A percentile compares a stretch with the other conserved stretches of the same genome.
Conservation (phyloP, 2,329 filamentous ascomycete species). For the Claviceps quebecensis region DNA sequence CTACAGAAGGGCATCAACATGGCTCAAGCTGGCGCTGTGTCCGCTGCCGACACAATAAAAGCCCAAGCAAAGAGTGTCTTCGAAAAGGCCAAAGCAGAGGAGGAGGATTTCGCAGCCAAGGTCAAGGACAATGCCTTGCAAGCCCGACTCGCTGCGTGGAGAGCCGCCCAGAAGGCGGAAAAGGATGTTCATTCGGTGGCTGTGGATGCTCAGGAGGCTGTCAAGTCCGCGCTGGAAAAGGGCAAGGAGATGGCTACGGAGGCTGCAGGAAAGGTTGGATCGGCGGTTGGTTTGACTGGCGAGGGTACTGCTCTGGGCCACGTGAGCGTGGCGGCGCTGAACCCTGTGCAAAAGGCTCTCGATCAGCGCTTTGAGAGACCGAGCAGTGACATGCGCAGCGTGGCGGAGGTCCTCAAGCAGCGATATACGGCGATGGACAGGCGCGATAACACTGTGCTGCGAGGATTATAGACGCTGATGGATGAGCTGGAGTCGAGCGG, state of each 20-base stretch:
- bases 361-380: conserved; percentile 36
- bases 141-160: conserved; percentile 13
- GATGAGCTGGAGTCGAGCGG: background rate
- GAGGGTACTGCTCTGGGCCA: conserved; percentile 10
- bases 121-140: conserved; percentile 15
- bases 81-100: conserved; percentile 16
- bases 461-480: conserved; percentile 20
- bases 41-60: conserved; percentile 12
- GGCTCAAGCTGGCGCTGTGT: conserved; percentile 14
- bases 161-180: conserved; percentile 11
- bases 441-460: conserved; percentile 29
- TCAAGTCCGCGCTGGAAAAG: conserved; percentile 25
- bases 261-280: conserved; percentile 23
- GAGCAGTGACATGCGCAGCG: conserved; percentile 29
- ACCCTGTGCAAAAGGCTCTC: conserved; percentile 34
- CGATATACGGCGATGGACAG: conserved; percentile 37
- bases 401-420: conserved; percentile 39
- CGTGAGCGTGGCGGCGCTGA: conserved; percentile 11
- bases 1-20: conserved; percentile 21
- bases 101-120: conserved; percentile 14
- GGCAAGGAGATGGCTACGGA: conserved; percentile 28
- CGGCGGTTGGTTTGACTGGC: conserved; percentile 18
- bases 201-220: conserved; percentile 22
- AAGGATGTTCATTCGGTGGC: conserved; percentile 15
- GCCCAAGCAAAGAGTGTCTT: conserved; percentile 24